Evolutionary conservation across 2,329 filamentous ascomycete genomes (phyloP).

Genomic region (Colletotrichum sp.): DNA sequence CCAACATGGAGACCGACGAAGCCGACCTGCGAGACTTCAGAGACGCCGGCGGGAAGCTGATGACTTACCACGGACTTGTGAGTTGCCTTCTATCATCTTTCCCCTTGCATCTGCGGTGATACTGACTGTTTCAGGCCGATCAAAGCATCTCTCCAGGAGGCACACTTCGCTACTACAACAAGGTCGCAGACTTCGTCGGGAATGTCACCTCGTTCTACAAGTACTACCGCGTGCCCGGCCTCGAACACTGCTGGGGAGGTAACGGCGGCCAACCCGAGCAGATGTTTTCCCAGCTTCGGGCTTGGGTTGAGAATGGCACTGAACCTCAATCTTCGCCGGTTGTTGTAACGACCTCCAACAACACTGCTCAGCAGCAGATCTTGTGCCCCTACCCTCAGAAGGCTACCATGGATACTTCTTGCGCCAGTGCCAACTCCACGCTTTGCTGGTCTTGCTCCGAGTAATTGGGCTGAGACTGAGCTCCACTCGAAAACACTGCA

Average conservation of each 20-base stretch:
- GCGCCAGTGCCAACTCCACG: background rate
- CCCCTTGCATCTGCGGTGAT: too few relatives aligned
- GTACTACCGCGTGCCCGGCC: constrained; percentile 33
- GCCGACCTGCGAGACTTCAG: constrained; percentile 37
- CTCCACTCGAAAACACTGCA: background rate
- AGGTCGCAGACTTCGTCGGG: constrained; percentile 18
- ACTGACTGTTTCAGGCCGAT: constrained; percentile 30
- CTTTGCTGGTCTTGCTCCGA: background rate
- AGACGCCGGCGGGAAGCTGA: constrained; percentile 44
- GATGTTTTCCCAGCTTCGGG: constrained; percentile 27
- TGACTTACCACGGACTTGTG: constrained; percentile 37
- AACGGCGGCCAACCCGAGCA: constrained; percentile 25
- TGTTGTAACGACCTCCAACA: background rate
- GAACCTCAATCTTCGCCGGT: constrained; percentile 11
- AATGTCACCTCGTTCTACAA: constrained; percentile 33
- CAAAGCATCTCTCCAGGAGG: constrained; percentile 13
- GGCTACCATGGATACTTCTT: background rate
- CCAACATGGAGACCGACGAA: background rate
- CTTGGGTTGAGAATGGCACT: constrained; percentile 35
- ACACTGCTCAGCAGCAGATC: background rate
- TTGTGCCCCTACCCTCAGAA: background rate
- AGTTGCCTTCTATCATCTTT: background rate
- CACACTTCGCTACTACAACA: constrained; percentile 31
- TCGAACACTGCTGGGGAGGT: constrained; percentile 35
- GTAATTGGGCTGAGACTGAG: background rate